Conservation (phyloP, 2,329 filamentous ascomycete species). For the Pseudogymnoascus sp. region DNA sequence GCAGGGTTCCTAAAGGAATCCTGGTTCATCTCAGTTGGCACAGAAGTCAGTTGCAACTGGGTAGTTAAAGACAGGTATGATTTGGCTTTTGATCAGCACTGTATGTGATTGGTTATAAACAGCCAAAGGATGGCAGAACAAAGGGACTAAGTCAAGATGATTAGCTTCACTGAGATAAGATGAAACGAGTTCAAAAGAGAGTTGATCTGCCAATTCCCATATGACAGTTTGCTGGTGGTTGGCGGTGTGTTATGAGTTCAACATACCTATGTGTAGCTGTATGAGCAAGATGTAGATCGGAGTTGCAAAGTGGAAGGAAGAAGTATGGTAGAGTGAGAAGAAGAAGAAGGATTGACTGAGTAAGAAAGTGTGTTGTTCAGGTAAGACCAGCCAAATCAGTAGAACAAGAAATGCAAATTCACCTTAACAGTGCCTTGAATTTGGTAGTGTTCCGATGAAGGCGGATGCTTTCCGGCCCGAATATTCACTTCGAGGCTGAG, state of each 20-base stretch:
- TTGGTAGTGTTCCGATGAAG: not conserved
- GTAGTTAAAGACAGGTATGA: constrained; percentile 1
- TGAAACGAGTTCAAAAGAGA: not conserved
- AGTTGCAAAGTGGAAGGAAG: not conserved
- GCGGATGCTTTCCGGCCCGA: not conserved
- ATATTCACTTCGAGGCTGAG: not conserved
- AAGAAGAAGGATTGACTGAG: not conserved
- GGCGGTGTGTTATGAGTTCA: not conserved
- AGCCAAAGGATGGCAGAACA: not conserved
- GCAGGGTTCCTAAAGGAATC: not conserved
- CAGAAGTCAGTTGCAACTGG: not conserved
- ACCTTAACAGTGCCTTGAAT: not conserved
- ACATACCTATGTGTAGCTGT: not conserved
- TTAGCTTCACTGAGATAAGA: not conserved
- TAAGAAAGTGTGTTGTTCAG: not conserved
- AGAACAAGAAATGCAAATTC: not conserved
- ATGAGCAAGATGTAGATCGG: not conserved
- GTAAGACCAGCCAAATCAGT: not conserved
- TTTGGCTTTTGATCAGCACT: not conserved
- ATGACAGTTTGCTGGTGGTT: not conserved
- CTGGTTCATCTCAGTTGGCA: not conserved
- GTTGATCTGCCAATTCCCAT: not conserved
- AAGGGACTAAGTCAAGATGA: not conserved
- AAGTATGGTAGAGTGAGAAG: not conserved
- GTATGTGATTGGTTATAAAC: not conserved